Base-by-base conservation (phyloP, 2,329 filamentous ascomycete genomes). In the Bimuria novae-zelandiae region DNA sequence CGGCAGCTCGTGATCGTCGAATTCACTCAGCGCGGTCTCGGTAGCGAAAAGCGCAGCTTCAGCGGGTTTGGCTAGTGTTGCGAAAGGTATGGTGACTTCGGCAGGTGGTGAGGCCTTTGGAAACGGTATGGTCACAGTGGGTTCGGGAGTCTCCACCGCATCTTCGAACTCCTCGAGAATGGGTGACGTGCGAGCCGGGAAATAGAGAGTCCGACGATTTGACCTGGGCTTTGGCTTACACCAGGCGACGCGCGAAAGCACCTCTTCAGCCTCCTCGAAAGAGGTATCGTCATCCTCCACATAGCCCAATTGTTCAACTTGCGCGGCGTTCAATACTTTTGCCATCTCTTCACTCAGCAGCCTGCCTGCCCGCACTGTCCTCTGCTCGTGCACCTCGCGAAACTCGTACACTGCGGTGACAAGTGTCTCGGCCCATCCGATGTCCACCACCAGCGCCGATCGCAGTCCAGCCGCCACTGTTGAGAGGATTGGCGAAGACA, bases 401-500 rank as follows among this genome's bases (percentile, higher is more conserved):
- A 92, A 96, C 75, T 99, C 94, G 68, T 92, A 97, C 6, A 97
- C 82, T 5, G 87, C 89, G 0, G 91, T 96, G 19, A 95, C 84
- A 0, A 88, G 83, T 0, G 92, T 96, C 73, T 97, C 94, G 36
- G 86, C 82, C 94, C 94, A 99, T 37, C 93, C 94, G 55, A 99
- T 82, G 67, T 99, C 92, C 32, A 99, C 80, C 0, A 97, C 85
- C 36, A 99, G 74, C 1, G 88, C 91, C n/a, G 90, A 90, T 12
- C 94, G 86, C 35, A 96, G 78, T 0, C 94, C 94, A 5, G 92
- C 92, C 7, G 88, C 89, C 3, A 92, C 83, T 6, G 88, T 80
- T 1, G 86, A 80, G 74, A 94, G 87, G 17, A 91, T 82, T 0
- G 93, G 85, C 0, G 85, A 83, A 1, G 92, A 90, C 66, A 97